A percentile compares a stretch with the other conserved stretches of the same genome.
Evolutionary conservation across 2,329 filamentous ascomycete genomes (phyloP).

Genomic region (Ophiostoma novo-ulmi): DNA sequence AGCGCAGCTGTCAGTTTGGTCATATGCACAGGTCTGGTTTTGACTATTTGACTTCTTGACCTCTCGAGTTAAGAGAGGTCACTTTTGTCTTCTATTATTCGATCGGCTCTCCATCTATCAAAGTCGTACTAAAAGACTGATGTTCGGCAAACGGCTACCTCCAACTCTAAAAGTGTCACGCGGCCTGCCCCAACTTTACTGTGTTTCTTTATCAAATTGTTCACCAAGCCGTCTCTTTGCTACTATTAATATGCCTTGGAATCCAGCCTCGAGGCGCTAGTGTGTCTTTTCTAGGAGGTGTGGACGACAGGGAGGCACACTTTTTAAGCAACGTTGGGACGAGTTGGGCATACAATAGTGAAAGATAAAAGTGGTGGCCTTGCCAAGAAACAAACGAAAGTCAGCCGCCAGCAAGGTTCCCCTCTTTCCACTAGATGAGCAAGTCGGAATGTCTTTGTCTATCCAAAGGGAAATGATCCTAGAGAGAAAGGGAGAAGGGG

Average conservation of each 20-base stretch:
- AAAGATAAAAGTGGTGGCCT: neutral
- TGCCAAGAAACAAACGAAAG: neutral
- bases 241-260: neutral
- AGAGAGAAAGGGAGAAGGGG: too few species aligned
- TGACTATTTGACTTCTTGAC: neutral
- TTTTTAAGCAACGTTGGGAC: neutral
- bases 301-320: neutral
- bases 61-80: neutral
- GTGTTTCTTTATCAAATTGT: neutral
- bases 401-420: conserved; percentile 7
- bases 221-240: neutral
- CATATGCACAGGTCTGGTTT: too few species aligned
- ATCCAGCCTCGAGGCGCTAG: conserved; percentile 3
- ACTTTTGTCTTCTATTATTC: neutral
- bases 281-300: neutral
- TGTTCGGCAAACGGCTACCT: neutral
- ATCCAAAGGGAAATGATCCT: neutral
- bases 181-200: neutral
- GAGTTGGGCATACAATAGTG: neutral
- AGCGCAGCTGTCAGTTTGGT: too few species aligned
- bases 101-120: neutral
- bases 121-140: neutral
- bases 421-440: neutral
- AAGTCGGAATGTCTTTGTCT: conserved; percentile 1
- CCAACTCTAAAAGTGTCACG: neutral